Evolutionary conservation across 2,329 filamentous ascomycete genomes (phyloP), one percentile per base, ranked within the genome.

Genomic region (Fusarium chlamydosporum): DNA sequence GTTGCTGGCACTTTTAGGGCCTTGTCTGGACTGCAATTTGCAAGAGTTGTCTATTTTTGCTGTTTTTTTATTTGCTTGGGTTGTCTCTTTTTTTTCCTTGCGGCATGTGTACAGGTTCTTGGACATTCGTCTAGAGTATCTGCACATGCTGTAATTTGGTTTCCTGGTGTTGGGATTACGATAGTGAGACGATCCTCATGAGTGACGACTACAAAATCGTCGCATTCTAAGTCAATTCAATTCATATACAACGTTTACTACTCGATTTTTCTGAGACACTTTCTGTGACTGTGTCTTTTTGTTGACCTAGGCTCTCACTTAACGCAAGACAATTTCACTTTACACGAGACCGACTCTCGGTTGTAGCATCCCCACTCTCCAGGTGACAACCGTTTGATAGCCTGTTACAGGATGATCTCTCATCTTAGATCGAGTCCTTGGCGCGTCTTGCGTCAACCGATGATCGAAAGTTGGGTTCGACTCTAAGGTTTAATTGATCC

Each of bases 101-200:
- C 23, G 42, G 61, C 46, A 45, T 60, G 46, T 64, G 34, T 53
- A 38, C 38, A 50, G 63, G 46, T 27, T 48, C 38, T 58, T 18
- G 33, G 64, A 40, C 23, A 23, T 38, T 46, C 20, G 40, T 52
- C 40, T 31, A 29, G 23, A 56, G 29, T 47, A 54, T 68, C 52
- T 68, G 38, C 8, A 47, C 12, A 29, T 47, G 20, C 38, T 51
- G 34, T 56, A 38, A 40, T 41, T 57, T 56, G 52, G 45, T 50
- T 65, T 67, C 56, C 70, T 67, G 67, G 61, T 74, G 68, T 76
- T 74, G 61, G 74, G 68, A 75, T 77, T 68, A 77, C 69, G 75
- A 77, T 75, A 75, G 70, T 74, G 70, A 75, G 67, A 77, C 55
- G 75, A 76, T 65, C 62, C 65, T 76, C 56, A 77, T 75, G 75